A percentile compares a stretch with the other conserved stretches of the same genome.
Conservation (phyloP, 805 yeast genomes). For the Nakazawaea populi region DNA sequence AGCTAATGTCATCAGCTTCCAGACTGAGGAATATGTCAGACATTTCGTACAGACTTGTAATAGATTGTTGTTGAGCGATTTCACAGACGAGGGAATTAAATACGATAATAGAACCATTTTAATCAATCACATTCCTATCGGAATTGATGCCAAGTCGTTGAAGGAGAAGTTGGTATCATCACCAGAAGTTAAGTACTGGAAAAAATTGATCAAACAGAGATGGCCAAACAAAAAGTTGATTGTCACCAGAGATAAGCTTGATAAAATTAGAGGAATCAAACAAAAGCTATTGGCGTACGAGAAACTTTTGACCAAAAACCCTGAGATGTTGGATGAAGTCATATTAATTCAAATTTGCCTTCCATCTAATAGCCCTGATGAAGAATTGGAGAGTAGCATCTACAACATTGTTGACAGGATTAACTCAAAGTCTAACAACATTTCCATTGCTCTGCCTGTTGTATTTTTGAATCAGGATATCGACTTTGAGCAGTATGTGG, state of each 20-base stretch:
- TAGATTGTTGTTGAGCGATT: conserved; percentile 77
- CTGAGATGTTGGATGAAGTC: conserved; percentile 59
- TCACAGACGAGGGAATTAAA: conserved; percentile 54
- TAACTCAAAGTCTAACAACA: conserved; percentile 67
- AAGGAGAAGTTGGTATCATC: conserved; percentile 37
- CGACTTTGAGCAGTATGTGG: conserved; percentile 84
- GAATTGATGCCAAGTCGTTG: conserved; percentile 66
- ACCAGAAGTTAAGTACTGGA: conserved; percentile 54
- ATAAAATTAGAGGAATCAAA: conserved; percentile 79
- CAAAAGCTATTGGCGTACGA: conserved; percentile 88
- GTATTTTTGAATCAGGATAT: conserved; percentile 84
- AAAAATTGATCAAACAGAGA: conserved; percentile 62
- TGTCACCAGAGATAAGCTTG: conserved; percentile 85
- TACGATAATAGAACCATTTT: conserved; percentile 53
- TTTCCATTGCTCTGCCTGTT: conserved; percentile 68
- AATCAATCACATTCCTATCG: conserved; percentile 64
- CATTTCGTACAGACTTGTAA: conserved; percentile 91
- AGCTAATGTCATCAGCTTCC: conserved; percentile 83
- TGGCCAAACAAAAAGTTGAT: conserved; percentile 71
- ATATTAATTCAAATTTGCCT: conserved; percentile 81
- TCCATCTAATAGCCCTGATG: conserved; percentile 39
- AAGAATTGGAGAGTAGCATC: conserved; percentile 66
- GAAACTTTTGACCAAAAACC: conserved; percentile 63
- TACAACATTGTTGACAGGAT: conserved; percentile 79
- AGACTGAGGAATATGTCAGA: conserved; percentile 87